Conservation (phyloP, 2,329 filamentous ascomycete genomes). For the Reticulascus tulasneorum region DNA sequence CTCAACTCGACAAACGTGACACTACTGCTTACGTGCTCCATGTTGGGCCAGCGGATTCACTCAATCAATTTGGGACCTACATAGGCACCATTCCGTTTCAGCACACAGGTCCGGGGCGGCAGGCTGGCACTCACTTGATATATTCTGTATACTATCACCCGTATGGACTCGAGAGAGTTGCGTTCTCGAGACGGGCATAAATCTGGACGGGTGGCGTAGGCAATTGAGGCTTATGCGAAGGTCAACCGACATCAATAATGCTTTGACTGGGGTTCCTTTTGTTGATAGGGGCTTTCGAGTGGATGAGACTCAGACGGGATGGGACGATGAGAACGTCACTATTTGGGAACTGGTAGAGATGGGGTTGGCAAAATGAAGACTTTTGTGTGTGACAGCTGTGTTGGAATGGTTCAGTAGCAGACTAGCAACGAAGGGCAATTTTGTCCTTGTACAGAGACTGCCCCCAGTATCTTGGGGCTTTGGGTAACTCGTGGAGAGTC, state of each 20-base stretch:
- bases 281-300: constrained; percentile 11
- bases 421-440: constrained; percentile 15
- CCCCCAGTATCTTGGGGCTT: constrained; percentile 14
- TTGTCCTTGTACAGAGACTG: constrained; percentile 16
- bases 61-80: constrained; percentile 1
- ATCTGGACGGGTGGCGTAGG: constrained; percentile 52
- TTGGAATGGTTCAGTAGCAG: constrained; percentile 13
- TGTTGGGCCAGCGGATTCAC: constrained; percentile 23
- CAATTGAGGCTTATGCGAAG: constrained; percentile 52
- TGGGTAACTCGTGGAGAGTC: constrained; percentile 1
- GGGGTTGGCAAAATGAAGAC: neutral
- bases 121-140: constrained; percentile 34
- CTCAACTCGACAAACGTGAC: constrained; percentile 11
- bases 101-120: neutral
- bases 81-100: neutral
- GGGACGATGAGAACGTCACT: constrained; percentile 9
- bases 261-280: constrained; percentile 16
- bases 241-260: constrained; percentile 59
- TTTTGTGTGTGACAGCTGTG: constrained; percentile 1
- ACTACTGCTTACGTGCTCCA: constrained; percentile 23
- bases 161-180: constrained; percentile 53
- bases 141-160: constrained; percentile 53
- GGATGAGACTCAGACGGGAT: constrained; percentile 3
- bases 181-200: constrained; percentile 54
- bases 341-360: constrained; percentile 1